Conservation (phyloP, 2,329 filamentous ascomycete species). For the Cadophora sp. region DNA sequence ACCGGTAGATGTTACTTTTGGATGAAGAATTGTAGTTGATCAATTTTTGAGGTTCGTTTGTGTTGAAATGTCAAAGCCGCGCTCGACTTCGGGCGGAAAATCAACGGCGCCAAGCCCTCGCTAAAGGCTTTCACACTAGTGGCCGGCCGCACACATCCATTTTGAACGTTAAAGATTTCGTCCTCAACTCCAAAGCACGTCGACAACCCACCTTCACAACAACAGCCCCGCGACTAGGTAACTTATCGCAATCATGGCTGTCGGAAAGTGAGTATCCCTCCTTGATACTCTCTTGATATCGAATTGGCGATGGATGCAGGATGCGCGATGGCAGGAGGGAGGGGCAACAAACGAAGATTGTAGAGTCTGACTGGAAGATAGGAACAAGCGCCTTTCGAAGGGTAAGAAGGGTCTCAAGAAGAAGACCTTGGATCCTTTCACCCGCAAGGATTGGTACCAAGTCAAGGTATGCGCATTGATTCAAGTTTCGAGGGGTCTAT, state of each 20-base stretch:
- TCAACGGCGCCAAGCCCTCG: not conserved
- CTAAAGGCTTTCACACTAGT: constrained; percentile 21
- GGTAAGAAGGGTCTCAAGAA: constrained; percentile 99
- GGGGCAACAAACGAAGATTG: constrained; percentile 31
- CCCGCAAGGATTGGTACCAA: constrained; percentile 98
- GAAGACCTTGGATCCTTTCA: constrained; percentile 96
- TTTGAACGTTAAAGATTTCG: constrained; percentile 20
- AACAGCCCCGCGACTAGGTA: constrained; percentile 43
- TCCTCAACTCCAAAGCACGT: constrained; percentile 34
- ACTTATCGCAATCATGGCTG: constrained; percentile 76
- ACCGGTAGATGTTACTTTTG: too few relatives aligned
- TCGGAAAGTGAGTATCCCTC: constrained; percentile 70
- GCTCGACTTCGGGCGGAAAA: not conserved
- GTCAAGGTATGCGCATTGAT: constrained; percentile 73
- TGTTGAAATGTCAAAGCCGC: not conserved
- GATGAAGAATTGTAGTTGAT: not conserved
- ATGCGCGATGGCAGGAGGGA: constrained; percentile 31
- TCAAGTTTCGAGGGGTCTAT: constrained; percentile 10
- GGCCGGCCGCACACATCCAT: constrained; percentile 12
- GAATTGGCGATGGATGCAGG: constrained; percentile 17
- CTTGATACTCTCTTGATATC: constrained; percentile 21
- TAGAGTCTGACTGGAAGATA: constrained; percentile 48
- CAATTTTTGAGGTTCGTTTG: constrained; percentile 3
- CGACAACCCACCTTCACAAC: constrained; percentile 44
- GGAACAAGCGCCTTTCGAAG: constrained; percentile 99